Base-by-base conservation (phyloP, 1,284 basidiomycete species). In the Cerioporus squamosus region DNA sequence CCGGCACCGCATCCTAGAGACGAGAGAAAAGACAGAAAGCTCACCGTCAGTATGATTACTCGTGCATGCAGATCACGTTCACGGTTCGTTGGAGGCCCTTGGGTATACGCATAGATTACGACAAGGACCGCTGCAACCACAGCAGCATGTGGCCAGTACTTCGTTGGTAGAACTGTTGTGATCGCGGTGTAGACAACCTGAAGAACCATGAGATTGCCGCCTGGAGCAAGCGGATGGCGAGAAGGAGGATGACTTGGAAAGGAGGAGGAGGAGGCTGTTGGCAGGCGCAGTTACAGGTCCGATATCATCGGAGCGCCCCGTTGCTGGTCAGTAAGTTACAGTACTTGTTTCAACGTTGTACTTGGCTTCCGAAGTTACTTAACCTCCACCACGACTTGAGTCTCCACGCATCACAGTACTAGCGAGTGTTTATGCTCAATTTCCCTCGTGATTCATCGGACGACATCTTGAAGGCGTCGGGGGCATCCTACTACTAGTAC, bases 11-110 rank as follows among this genome's bases (percentile, higher is more conserved):
- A 20, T 29, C 8, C 24, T 24, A 29, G 1, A 15, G 23, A 3
- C 17, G 24, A 7, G 5, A 8, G 44, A 20, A 38, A 38, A 22
- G 7, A 20, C n/a, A n/a, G n/a, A n/a, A 6, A 5, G 51, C 62
- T 61, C 66, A 88, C 90, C 39, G 90, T 92, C 9, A 93, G 70
- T 5, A 93, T 71, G n/a, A 93, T 76, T 2, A 82, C 80, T 7
- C 89, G 77, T 0, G 82, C 85, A 76, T 92, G 89, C 46, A 93
- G 75, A 67, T 90, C 86, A 40, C 90, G 78, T 63, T 93, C 90
- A 39, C 90, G 76, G 51, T 73, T 84, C 1, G 90, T 92, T 36
- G 74, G 78, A 3, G 85, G 79, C 17, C 91, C 91, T 73, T 90
- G 88, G 3, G 84, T 76, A 70, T 88, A 83, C 10, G 83, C 77